These are phyloP conservation scores for Phytophthora cactorum DNA, from an alignment of 352 stramenopile genomes.

Conservation along the genomic window DNA sequence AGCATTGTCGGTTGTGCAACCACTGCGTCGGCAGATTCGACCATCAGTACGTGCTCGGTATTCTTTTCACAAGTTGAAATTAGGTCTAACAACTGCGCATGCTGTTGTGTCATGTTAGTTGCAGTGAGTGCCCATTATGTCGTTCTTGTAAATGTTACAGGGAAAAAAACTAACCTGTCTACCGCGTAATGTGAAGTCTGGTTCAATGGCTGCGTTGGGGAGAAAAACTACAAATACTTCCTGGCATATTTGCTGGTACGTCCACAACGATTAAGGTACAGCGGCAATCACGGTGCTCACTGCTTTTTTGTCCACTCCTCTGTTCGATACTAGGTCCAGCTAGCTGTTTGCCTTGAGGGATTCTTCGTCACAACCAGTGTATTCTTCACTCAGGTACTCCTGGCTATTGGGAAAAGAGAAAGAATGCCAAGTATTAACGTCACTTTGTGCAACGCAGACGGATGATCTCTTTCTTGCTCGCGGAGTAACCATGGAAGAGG, in stretches of 20 bases:
- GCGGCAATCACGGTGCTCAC: neutral
- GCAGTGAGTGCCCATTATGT: conserved; percentile 29
- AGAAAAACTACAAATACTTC: conserved; percentile 85
- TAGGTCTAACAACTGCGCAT: conserved; percentile 7
- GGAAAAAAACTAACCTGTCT: conserved; percentile 1
- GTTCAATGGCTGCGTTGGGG: conserved; percentile 87
- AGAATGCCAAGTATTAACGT: neutral
- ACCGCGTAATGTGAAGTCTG: conserved; percentile 53
- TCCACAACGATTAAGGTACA: neutral
- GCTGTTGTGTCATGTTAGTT: conserved; percentile 26
- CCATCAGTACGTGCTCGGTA: conserved; percentile 77
- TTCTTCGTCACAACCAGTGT: conserved; percentile 62
- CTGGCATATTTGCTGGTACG: conserved; percentile 60
- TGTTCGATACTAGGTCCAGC: conserved; percentile 38
- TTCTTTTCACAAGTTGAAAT: neutral
- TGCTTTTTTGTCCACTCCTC: neutral
- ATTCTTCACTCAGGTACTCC: conserved; percentile 54
- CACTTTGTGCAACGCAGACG: conserved; percentile 28
- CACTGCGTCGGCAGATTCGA: conserved; percentile 90
- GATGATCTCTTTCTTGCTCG: conserved; percentile 40
- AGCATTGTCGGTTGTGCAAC: conserved; percentile 91
- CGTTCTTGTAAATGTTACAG: neutral
- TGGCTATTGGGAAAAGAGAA: neutral
- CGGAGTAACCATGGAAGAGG: conserved; percentile 18
- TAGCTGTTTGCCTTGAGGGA: conserved; percentile 55